Evolutionary conservation across 2,329 filamentous ascomycete genomes (phyloP), one percentile per base, ranked within the genome.

Genomic region (Penicillium palitans): DNA sequence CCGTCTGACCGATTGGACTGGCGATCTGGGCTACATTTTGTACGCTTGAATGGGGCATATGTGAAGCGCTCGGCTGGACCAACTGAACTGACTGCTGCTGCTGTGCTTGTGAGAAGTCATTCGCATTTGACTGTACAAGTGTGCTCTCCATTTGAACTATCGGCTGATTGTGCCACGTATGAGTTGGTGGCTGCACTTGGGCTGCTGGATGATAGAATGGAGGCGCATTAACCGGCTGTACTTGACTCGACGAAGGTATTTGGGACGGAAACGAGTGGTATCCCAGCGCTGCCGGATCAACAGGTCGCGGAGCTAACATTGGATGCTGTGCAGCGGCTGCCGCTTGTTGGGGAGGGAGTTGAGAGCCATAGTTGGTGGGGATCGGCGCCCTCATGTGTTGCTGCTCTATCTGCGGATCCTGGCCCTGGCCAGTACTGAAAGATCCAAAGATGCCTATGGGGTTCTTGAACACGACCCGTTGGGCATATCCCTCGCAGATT

Each of bases 401-500:
- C 41, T 63, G 63, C 33, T 62, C 65, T 49, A 70, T 57, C 50
- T 70, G 64, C 13, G 61, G 54, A 58, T 66, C 64, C 6, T 64
- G 62, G 2, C 51, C 39, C 10, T 68, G 58, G 35, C 64, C 58
- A 40, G 61, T 54, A 51, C 58, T 57, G 54, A 63, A 67, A 5
- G 63, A 53, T 24, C 69, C 70, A 12, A 72, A 66, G 31, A 75
- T 66, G 3, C 76, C 74, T 51, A 77, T 60, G 2, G 75, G 74
- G 35, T 74, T 70, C 53, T 76, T 78, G 66, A 78, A 78, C 21
- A 78, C 64, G 35, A 78, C 71, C 25, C 74, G 73, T 60, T 75
- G 75, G 10, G 70, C 71, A 65, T 78, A 78, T 31, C 76, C 76
- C 57, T 78, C 76, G 63, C 78, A 80, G 33, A 76, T 73, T 49